A percentile compares a stretch with the other conserved stretches of the same genome.
These are phyloP conservation scores for Penicillium dipodomyicola DNA, from an alignment of 495 filamentous ascomycete genomes.

Conservation along the genomic window DNA sequence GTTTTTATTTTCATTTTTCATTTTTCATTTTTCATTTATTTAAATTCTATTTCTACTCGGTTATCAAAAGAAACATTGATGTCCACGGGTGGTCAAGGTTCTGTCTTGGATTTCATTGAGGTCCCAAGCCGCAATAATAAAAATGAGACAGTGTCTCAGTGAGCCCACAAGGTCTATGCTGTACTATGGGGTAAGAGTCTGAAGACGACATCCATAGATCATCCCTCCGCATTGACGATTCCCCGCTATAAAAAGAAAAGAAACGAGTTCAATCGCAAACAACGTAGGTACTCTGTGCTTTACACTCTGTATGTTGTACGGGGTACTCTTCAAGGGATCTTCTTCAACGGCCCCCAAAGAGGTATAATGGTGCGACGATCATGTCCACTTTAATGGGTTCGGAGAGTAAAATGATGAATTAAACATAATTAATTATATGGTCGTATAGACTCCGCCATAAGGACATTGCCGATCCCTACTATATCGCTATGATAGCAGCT, in stretches of 20 bases:
- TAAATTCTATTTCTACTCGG: background rate
- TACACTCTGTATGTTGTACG: background rate
- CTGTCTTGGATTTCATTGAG: background rate
- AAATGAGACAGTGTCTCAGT: background rate
- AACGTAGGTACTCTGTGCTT: too few relatives aligned
- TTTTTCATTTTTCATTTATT: background rate
- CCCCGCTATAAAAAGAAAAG: constrained; percentile 19
- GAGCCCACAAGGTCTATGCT: background rate
- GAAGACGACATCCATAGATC: constrained; percentile 1
- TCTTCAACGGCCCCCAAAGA: background rate
- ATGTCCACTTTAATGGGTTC: background rate
- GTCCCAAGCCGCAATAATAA: background rate
- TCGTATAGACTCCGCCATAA: too few relatives aligned
- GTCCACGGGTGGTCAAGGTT: too few relatives aligned
- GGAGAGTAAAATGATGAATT: background rate
- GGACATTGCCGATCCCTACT: constrained; percentile 1
- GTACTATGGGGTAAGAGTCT: background rate
- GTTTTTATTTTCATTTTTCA: background rate
- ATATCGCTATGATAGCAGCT: background rate
- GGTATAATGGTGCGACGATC: background rate
- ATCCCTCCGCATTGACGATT: constrained; percentile 15
- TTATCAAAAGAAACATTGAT: background rate
- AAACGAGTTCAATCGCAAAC: constrained; percentile 17
- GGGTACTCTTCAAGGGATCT: background rate
- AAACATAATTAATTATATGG: too few relatives aligned